Evolutionary conservation across 2,329 filamentous ascomycete species (phyloP), one percentile per base, ranked within the genome.

Genomic region (Ascochyta rabiei): DNA sequence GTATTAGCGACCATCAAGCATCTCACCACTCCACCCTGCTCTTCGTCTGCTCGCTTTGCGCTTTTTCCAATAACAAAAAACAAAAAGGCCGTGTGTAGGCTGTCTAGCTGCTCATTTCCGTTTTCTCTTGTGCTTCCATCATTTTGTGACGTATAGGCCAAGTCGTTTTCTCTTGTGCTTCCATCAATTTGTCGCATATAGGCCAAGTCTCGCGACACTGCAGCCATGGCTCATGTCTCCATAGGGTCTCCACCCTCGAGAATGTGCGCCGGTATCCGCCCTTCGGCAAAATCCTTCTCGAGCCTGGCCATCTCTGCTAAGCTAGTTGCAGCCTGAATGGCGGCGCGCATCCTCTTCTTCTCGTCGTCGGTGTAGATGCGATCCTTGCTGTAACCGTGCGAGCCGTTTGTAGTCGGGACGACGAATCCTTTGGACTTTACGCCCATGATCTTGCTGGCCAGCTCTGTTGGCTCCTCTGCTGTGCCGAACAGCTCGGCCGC

Each of bases 271-370:
- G 93, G 93, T 75, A 98, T 82, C 69, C 90, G 82, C 1, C 95
- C 95, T 75, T 98, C 93, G 59, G 90, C 90, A 62, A 98, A 78
- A 76, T 95, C 91, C 80, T 93, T 96, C 80, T 99, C 95, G 71
- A 99, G 75, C 63, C 86, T 84, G 53, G 91, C 88, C 72, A 99
- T 96, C 79, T 98, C 95, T 64, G 92, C 89, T 69, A 99, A 75
- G 70, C 89, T 96, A 74, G 89, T 92, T 6, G 95, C 93, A 69
- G 90, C 91, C 76, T 87, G 87, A 75, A 99, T 96, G 78, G 93
- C 83, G 69, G 91, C 88, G 77, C 96, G 88, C 57, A 98, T 85
- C 61, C 86, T 85, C 81, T 89, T 89, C 80, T 89, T 89, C 83
- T 99, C 95, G 71, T 87, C 87, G 33, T 93, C 91, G 4, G 93